phyloP scores from a whole-genome alignment of 2,329 filamentous ascomycete genomes.

The Diaporthe eres region DNA sequence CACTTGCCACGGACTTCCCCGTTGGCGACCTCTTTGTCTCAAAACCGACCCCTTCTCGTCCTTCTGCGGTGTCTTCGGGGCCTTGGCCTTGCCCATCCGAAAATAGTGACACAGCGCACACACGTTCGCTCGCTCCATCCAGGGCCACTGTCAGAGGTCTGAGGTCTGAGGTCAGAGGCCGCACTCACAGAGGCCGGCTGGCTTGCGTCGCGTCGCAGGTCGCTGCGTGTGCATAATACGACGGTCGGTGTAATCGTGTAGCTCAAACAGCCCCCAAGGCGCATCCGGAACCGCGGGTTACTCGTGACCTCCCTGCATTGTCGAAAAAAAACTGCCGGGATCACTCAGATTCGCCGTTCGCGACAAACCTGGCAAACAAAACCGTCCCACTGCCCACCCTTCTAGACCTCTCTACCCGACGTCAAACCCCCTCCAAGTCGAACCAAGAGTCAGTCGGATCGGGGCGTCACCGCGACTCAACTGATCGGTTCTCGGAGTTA shows the following conservation, averaged over 20 bases:
- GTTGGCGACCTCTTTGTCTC: neutral
- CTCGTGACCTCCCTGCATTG: constrained; percentile 13
- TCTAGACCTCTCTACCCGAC: neutral
- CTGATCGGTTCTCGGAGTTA: constrained; percentile 11
- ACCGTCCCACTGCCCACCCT: neutral
- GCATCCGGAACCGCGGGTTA: constrained; percentile 16
- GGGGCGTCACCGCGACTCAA: neutral
- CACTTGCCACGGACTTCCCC: constrained; percentile 5
- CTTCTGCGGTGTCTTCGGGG: neutral
- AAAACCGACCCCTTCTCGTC: neutral
- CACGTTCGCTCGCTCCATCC: constrained; percentile 8
- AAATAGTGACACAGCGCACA: constrained; percentile 19
- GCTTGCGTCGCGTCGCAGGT: constrained; percentile 11
- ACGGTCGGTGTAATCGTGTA: constrained; percentile 14
- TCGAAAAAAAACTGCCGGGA: constrained; percentile 1
- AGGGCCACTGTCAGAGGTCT: neutral
- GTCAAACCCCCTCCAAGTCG: neutral
- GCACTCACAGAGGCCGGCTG: neutral
- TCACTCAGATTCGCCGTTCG: neutral
- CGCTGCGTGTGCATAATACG: constrained; percentile 15
- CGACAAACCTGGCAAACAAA: constrained; percentile 1
- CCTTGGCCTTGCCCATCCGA: constrained; percentile 18
- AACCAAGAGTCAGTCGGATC: constrained; percentile 18
- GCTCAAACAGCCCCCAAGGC: constrained; percentile 31
- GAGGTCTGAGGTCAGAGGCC: constrained; percentile 1